Evolutionary conservation across 116 monocot genomes (phyloP), one percentile per base, ranked within the genome.

Genomic region (Posidonia oceanica): DNA sequence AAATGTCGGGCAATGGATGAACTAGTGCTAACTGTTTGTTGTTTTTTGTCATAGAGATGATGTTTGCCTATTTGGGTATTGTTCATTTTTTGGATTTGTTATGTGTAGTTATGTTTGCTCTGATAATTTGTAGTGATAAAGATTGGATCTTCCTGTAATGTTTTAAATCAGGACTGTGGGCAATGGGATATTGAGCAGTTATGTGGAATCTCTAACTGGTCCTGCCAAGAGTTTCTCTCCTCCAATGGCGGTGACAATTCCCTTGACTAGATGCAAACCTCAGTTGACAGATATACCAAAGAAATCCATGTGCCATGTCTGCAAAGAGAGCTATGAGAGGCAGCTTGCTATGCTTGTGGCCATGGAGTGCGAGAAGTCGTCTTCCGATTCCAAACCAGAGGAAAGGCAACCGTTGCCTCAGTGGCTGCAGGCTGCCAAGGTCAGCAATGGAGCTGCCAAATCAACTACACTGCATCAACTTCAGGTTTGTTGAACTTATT

Each of bases 311-410:
- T 92, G 92, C 74, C 58, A 70, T 0, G 41, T 68, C 11, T 97
- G 97, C 80, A 87, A n/a, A 38, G 80, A 79, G 21, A 81, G 64
- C 63, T 92, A 87, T 53, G 85, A 92, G 75, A 80, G 67, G 1
- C 89, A 97, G 75, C 79, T 89, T 1, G 79, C 78, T 36, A 83
- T 77, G 76, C 83, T 92, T 11, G 81, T 79, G 4, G 84, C 86
- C 0, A 60, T 77, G 72, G 81, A 86, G 57, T 77, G 69, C 59
- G 83, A 88, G 69, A 84, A 80, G 60, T 75, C 78, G 3, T 78
- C 87, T 41, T 53, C 78, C 16, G 58, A 78, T 65, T 75, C 70
- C 2, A 74, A 74, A 7, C 65, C 59, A 0, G 70, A 71, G 54
- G 8, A 59, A 8, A 39, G 54, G 10, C 67, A 55, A 39, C 53